These are phyloP conservation scores for Centaurea solstitialis DNA, from an alignment of 129 eudicot species.

Conservation along the genomic window DNA sequence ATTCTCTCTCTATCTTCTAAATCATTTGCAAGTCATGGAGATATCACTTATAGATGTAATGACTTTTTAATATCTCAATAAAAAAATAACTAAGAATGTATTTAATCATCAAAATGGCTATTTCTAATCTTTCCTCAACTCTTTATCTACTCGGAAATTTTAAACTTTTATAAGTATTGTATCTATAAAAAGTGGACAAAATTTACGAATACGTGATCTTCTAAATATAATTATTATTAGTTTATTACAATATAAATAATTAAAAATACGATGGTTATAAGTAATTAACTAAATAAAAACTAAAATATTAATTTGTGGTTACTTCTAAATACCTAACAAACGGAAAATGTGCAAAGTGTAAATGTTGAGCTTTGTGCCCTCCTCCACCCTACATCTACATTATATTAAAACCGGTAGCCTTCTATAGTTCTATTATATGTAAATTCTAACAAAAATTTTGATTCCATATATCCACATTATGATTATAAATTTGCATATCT, in stretches of 20 bases:
- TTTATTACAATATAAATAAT: neutral
- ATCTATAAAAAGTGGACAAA: neutral
- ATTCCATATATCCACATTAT: neutral
- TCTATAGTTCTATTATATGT: neutral
- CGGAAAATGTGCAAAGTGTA: slow-evolving; percentile 30
- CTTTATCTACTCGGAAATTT: neutral
- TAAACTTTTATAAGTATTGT: neutral
- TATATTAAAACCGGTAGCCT: slow-evolving; percentile 3
- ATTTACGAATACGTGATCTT: neutral
- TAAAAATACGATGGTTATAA: too few relatives aligned
- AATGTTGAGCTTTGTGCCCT: slow-evolving; percentile 29
- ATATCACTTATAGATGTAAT: too few relatives aligned
- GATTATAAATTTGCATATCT: neutral
- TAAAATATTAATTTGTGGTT: neutral
- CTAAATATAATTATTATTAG: neutral
- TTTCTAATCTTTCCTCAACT: too few relatives aligned
- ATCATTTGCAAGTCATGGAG: too few relatives aligned
- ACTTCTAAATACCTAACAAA: slow-evolving; percentile 23
- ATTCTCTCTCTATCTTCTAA: too few relatives aligned
- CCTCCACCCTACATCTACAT: slow-evolving; percentile 21
- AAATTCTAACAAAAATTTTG: neutral
- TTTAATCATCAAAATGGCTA: too few relatives aligned
- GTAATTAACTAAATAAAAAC: neutral
- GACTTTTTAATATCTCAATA: too few relatives aligned
- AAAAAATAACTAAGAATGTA: too few relatives aligned